A percentile compares a stretch with the other conserved stretches of the same genome.
phyloP scores from a whole-genome alignment of 805 yeast genomes.

The Clavispora carvajalis region DNA sequence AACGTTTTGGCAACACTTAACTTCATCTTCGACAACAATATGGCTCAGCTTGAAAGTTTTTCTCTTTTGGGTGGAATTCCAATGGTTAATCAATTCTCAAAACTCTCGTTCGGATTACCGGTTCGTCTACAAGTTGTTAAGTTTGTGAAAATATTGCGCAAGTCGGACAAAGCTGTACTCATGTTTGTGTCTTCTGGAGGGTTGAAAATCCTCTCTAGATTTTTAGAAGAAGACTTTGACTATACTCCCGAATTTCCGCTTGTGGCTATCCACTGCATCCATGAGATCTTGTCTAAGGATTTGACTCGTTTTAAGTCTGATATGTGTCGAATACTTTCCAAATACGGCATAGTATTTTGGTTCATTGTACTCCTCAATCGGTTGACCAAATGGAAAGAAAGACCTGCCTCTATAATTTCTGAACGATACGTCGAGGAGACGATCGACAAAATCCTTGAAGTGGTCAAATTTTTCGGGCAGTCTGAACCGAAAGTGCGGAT shows the following conservation, averaged over 20 bases:
- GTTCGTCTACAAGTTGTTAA: conserved; percentile 33
- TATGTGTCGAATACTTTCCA: conserved; percentile 37
- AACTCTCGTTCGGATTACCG: conserved; percentile 23
- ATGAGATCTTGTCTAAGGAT: conserved; percentile 29
- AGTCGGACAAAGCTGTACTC: conserved; percentile 32
- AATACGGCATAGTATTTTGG: conserved; percentile 40
- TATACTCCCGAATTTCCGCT: conserved; percentile 32
- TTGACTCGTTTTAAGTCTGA: conserved; percentile 37
- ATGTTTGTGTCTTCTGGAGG: conserved; percentile 45
- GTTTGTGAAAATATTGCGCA: conserved; percentile 27
- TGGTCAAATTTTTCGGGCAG: conserved; percentile 39
- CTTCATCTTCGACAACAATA: conserved; percentile 24
- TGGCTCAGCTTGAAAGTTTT: conserved; percentile 34
- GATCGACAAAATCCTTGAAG: conserved; percentile 32
- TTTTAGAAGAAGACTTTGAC: conserved; percentile 43
- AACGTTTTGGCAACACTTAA: conserved; percentile 32
- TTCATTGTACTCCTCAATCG: conserved; percentile 35
- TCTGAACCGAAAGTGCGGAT: conserved; percentile 42
- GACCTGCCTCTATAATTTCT: not conserved
- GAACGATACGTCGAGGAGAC: conserved; percentile 5
- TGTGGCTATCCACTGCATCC: conserved; percentile 33
- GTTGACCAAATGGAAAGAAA: conserved; percentile 16
- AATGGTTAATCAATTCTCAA: conserved; percentile 32
- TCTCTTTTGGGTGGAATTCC: conserved; percentile 43
- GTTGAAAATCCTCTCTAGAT: conserved; percentile 36